Percentiles rank a stretch among this genome's conserved stretches.
These are phyloP conservation scores for Fusarium globosum DNA, from an alignment of 2,329 filamentous ascomycete species.

Conservation along the genomic window DNA sequence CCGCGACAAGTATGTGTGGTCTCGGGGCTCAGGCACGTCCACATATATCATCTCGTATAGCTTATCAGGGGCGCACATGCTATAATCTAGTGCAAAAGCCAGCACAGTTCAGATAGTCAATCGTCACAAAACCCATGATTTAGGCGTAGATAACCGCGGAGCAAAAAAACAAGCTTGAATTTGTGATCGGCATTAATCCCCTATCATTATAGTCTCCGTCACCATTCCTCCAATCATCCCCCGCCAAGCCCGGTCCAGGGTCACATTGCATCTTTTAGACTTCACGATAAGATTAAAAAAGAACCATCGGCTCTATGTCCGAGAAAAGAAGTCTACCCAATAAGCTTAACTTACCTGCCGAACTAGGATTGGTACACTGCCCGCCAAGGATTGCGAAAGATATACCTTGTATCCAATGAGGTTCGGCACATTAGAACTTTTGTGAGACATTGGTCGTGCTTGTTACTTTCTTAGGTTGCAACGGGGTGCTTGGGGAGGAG, in stretches of 20 bases:
- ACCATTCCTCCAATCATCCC: conserved; percentile 6
- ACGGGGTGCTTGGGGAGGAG: neutral
- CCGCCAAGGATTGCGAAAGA: conserved; percentile 7
- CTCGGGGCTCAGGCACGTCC: neutral
- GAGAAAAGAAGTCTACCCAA: neutral
- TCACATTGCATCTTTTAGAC: conserved; percentile 22
- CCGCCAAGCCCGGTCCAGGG: neutral
- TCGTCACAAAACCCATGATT: neutral
- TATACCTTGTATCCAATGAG: neutral
- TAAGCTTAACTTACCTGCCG: conserved; percentile 22
- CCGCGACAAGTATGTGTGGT: neutral
- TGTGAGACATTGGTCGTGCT: neutral
- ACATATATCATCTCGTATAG: no score
- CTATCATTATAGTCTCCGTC: neutral
- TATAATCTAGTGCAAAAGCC: neutral
- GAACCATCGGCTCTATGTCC: neutral
- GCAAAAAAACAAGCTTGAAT: neutral
- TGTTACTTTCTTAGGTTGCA: neutral
- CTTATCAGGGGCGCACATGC: neutral
- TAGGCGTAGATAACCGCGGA: neutral
- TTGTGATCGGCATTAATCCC: neutral
- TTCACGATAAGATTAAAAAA: conserved; percentile 24
- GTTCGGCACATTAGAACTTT: conserved; percentile 1
- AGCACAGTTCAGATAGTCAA: neutral
- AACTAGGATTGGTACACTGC: conserved; percentile 4